Evolutionary conservation across 2,329 filamentous ascomycete species (phyloP).

Genomic region (Mariannaea sp.): DNA sequence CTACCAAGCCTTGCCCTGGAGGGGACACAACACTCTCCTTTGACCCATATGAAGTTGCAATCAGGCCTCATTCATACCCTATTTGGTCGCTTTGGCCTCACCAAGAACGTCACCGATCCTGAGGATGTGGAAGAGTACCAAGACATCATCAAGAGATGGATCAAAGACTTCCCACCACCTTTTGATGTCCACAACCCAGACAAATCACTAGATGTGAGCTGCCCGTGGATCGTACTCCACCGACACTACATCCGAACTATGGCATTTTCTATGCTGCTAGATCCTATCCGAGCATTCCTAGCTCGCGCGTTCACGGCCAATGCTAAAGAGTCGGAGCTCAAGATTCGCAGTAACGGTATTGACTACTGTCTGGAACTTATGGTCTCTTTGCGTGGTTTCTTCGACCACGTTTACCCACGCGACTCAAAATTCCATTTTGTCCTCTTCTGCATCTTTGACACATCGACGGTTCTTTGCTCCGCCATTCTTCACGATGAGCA

Average conservation of each 20-base stretch:
- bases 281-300: slow-evolving; percentile 53
- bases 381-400: slow-evolving; percentile 46
- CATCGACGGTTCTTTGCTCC: slow-evolving; percentile 55
- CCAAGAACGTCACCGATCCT: slow-evolving; percentile 36
- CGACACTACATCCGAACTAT: slow-evolving; percentile 52
- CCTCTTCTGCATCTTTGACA: slow-evolving; percentile 57
- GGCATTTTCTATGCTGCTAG: slow-evolving; percentile 50
- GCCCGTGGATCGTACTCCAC: slow-evolving; percentile 52
- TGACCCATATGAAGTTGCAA: slow-evolving; percentile 46
- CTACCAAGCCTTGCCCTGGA: slow-evolving; percentile 43
- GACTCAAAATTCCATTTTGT: slow-evolving; percentile 56
- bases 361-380: slow-evolving; percentile 51
- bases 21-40: slow-evolving; percentile 39
- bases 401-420: slow-evolving; percentile 50
- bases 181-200: slow-evolving; percentile 49
- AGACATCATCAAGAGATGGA: slow-evolving; percentile 48
- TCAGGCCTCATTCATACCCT: slow-evolving; percentile 41
- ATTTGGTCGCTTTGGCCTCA: slow-evolving; percentile 39
- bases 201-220: slow-evolving; percentile 45
- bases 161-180: slow-evolving; percentile 47
- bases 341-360: slow-evolving; percentile 49
- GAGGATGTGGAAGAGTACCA: slow-evolving; percentile 43
- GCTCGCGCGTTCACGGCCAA: slow-evolving; percentile 41
- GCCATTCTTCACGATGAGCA: slow-evolving; percentile 56
- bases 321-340: slow-evolving; percentile 40